These are phyloP conservation scores for Corinectria fuckeliana DNA, from an alignment of 2,329 filamentous ascomycete species.

Conservation along the genomic window DNA sequence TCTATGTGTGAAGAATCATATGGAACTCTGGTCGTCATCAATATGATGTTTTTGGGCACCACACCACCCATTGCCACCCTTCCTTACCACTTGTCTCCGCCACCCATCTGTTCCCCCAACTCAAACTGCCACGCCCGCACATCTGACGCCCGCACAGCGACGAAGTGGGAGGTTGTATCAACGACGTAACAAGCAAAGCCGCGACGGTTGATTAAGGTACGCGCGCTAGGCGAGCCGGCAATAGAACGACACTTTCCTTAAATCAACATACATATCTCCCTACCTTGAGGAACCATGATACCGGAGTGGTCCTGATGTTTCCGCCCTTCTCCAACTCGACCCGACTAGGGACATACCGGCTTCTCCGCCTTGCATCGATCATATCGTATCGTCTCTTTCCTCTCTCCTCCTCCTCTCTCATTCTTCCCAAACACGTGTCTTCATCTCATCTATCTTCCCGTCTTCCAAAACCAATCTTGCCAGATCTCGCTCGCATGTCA, in stretches of 20 bases:
- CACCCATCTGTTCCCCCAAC: conserved; percentile 1
- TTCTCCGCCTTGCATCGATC: conserved; percentile 27
- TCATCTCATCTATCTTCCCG: conserved; percentile 15
- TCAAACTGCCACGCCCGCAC: conserved; percentile 6
- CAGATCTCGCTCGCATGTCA: conserved; percentile 17
- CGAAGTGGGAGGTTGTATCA: conserved; percentile 19
- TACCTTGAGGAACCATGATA: background rate
- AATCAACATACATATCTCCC: background rate
- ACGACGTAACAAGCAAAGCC: conserved; percentile 12
- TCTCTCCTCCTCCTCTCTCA: background rate
- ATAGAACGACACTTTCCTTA: conserved; percentile 16
- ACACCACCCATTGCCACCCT: background rate
- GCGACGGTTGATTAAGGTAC: conserved; percentile 12
- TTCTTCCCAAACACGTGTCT: background rate
- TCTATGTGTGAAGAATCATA: conserved; percentile 8
- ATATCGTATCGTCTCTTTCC: conserved; percentile 16
- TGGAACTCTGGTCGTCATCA: conserved; percentile 10
- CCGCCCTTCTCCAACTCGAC: background rate
- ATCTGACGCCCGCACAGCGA: conserved; percentile 12
- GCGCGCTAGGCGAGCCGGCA: conserved; percentile 5
- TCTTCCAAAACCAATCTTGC: conserved; percentile 4
- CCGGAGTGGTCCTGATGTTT: background rate
- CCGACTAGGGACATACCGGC: conserved; percentile 11
- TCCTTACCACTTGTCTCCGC: background rate
- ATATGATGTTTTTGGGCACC: conserved; percentile 3